A percentile compares a stretch with the other conserved stretches of the same genome.
Conservation (phyloP, 805 yeast genomes). For the Pichia gijzeniarum region DNA sequence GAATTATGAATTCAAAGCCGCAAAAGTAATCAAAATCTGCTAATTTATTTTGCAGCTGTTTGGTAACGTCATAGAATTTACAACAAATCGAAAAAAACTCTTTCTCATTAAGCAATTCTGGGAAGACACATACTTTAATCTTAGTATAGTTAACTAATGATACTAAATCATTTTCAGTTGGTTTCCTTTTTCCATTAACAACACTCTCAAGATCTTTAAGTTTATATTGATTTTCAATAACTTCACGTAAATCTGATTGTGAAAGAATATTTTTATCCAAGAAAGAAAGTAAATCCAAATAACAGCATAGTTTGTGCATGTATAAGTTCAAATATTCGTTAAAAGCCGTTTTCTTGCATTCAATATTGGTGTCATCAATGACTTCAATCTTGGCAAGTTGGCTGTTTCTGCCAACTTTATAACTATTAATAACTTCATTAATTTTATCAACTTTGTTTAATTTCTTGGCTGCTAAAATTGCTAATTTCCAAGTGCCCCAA, state of each 20-base stretch:
- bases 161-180: conserved; percentile 19
- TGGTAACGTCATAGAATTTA: conserved; percentile 35
- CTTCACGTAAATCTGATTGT: background rate
- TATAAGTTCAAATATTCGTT: conserved; percentile 38
- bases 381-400: conserved; percentile 47
- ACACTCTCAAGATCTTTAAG: conserved; percentile 11
- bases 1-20: conserved; percentile 59
- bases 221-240: conserved; percentile 12
- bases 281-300: conserved; percentile 44
- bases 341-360: conserved; percentile 12
- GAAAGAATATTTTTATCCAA: background rate
- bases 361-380: background rate
- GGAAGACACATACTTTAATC: conserved; percentile 34
- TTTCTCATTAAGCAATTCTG: conserved; percentile 15
- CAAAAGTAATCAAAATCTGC: conserved; percentile 63
- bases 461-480: conserved; percentile 40
- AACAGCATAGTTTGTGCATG: conserved; percentile 59
- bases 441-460: conserved; percentile 32
- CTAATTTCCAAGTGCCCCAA: conserved; percentile 64
- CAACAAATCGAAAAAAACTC: conserved; percentile 31
- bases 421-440: conserved; percentile 24
- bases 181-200: conserved; percentile 9
- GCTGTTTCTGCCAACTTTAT: conserved; percentile 47
- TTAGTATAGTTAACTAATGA: conserved; percentile 34
- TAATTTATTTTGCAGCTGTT: conserved; percentile 33